Conservation (phyloP, 345 rosid genomes). For the Rhodamnia argentea region DNA sequence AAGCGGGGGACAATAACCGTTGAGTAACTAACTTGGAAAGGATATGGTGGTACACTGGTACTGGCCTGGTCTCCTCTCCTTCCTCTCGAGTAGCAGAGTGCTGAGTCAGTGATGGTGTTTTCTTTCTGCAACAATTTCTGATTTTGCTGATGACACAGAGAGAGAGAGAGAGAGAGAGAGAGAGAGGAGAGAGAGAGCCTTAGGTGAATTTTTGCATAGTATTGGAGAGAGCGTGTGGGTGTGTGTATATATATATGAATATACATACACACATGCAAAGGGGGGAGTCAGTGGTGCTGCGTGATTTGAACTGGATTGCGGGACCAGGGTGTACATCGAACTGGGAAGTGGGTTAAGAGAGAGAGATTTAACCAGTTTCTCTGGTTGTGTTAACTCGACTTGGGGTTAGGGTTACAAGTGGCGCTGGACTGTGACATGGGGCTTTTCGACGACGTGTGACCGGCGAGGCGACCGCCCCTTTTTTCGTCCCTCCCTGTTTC, state of each 20-base stretch:
- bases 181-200: no score
- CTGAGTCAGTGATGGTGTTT: not conserved
- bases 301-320: not conserved
- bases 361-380: not conserved
- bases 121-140: not conserved
- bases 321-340: not conserved
- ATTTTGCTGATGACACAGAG: not conserved
- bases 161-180: not conserved
- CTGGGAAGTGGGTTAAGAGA: not conserved
- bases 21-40: not conserved
- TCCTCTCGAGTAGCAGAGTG: not conserved
- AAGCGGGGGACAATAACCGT: not conserved
- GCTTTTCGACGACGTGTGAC: not conserved
- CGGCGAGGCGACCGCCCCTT: no score
- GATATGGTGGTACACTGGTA: not conserved
- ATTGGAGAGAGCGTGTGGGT: not conserved
- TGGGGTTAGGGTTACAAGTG: not conserved
- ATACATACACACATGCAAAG: not conserved
- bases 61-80: not conserved
- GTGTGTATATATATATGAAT: not conserved
- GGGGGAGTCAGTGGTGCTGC: not conserved
- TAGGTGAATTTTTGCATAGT: not conserved
- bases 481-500: no score
- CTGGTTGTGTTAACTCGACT: not conserved
- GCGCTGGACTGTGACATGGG: not conserved